Evolutionary conservation across 306 rosid species (phyloP), one percentile per base, ranked within the genome.

Genomic region (Pyrus communis): DNA sequence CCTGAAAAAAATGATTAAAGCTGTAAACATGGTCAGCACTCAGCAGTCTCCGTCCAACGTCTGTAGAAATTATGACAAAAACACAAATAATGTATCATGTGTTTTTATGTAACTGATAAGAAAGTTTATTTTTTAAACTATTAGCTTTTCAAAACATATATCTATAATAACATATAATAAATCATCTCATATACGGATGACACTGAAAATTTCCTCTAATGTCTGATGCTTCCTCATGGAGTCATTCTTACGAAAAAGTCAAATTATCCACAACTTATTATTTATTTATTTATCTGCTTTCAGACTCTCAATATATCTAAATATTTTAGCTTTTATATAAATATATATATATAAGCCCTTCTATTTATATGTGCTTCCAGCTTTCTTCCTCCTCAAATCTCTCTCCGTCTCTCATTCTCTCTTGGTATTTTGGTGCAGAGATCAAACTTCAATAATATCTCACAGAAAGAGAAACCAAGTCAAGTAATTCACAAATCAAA

Each of bases 231-330:
- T 30, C 5, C 33, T 30, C 35, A 31, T 14, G 62, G 27, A n/a
- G 28, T 58, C 27, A 22, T 58, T 9, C 59, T 63, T 15, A 63
- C 23, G 82, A 84, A 82, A 71, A 84, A 84, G 89, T 85, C 88
- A 82, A 88, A 65, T 77, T 70, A 23, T 30, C 55, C 28, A 15
- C 18, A 15, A 46, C 3, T 46, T 46, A 13, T 23, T 30, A 35
- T 59, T 17, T 51, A 46, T 71, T 43, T 59, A 13, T 30, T 28
- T 18, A 31, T 19, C 19, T 69, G 27, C 67, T 33, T 72, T 35
- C 18, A 58, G 14, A 60, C 7, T 27, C 7, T 13, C 9, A 19
- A 58, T 40, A 59, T 38, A 43, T 14, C 25, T 13, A 17, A 46
- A 46, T 46, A 57, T 57, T 27, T 64, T 43, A 30, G 30, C 11